Conservation (phyloP, 345 rosid species). For the Pseudoturritis turrita region DNA sequence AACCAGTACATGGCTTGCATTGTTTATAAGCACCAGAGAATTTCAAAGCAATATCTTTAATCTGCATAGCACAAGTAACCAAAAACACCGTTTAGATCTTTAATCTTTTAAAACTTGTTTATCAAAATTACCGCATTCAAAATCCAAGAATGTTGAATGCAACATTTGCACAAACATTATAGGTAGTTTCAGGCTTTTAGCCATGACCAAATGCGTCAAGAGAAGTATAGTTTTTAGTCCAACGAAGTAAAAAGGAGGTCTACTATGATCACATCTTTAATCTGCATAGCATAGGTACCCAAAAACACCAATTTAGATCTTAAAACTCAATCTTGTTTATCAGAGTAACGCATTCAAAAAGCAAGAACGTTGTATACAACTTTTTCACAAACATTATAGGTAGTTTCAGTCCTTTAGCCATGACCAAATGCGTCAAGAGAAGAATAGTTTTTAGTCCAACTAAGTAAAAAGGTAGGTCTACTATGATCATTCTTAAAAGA, state of each 20-base stretch:
- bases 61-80: slow-evolving; percentile 42
- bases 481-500: slow-evolving; percentile 9
- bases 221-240: background rate
- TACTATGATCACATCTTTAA: slow-evolving; percentile 47
- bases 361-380: background rate
- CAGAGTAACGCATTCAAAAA: too few relatives aligned
- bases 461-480: slow-evolving; percentile 4
- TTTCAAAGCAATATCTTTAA: slow-evolving; percentile 89
- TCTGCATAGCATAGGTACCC: slow-evolving; percentile 42
- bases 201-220: background rate
- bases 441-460: background rate
- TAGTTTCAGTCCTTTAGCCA: background rate
- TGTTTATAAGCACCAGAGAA: slow-evolving; percentile 76
- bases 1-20: slow-evolving; percentile 84
- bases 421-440: slow-evolving; percentile 3
- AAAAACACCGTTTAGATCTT: background rate
- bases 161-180: background rate
- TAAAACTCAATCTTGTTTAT: background rate
- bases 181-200: background rate
- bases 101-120: background rate
- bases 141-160: background rate
- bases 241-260: background rate
- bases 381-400: background rate
- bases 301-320: background rate
- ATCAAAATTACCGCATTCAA: too few relatives aligned